Percentiles rank a stretch among this genome's conserved stretches.
Evolutionary conservation across 1,284 basidiomycete species (phyloP).

Genomic region (Heterobasidion irregulare): DNA sequence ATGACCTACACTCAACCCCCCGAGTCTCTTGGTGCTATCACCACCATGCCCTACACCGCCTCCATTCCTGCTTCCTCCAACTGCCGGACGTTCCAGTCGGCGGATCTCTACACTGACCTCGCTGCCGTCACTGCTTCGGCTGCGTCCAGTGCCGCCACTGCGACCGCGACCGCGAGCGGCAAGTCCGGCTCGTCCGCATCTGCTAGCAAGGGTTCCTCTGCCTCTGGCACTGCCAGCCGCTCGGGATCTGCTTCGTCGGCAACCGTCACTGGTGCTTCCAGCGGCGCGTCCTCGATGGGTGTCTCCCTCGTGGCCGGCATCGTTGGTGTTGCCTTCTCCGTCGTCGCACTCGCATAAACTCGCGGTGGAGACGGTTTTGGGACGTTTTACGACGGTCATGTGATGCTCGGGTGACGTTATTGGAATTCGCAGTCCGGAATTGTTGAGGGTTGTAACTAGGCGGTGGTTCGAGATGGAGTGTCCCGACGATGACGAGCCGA

Average conservation of each 20-base stretch:
- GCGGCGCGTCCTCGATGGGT: not conserved
- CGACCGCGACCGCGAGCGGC: not conserved
- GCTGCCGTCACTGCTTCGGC: not conserved
- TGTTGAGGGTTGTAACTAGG: not conserved
- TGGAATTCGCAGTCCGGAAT: no score
- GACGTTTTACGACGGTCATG: not conserved
- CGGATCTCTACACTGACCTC: constrained; percentile 35
- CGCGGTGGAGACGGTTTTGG: not conserved
- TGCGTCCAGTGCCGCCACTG: not conserved
- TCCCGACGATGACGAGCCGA: not conserved
- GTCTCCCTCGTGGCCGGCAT: not conserved
- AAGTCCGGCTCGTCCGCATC: no score
- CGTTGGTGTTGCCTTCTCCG: not conserved
- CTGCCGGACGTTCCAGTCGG: constrained; percentile 50
- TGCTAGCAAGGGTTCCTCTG: not conserved
- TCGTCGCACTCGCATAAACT: not conserved
- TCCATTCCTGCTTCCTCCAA: constrained; percentile 50
- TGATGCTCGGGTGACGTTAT: not conserved
- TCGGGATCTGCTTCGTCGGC: not conserved
- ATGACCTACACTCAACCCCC: constrained; percentile 52
- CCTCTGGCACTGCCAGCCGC: not conserved
- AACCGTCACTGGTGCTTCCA: not conserved
- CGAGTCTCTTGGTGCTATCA: constrained; percentile 47
- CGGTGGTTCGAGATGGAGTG: not conserved
- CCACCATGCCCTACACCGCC: constrained; percentile 53